phyloP scores from a whole-genome alignment of 2,329 filamentous ascomycete species.

The Fusarium graminum region DNA sequence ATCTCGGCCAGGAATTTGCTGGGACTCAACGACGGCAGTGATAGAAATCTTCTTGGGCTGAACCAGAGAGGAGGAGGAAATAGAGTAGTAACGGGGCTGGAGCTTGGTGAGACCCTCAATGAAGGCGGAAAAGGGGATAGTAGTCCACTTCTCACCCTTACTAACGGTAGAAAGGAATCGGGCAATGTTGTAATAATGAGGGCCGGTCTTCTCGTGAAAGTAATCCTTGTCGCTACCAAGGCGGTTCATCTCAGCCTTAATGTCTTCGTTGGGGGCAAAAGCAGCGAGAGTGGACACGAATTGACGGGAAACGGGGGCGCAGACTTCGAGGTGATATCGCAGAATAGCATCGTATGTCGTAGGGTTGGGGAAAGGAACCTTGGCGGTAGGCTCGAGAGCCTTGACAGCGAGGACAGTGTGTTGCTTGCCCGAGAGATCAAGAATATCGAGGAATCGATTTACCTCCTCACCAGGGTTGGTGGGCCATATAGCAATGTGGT shows the following conservation, averaged over 20 bases:
- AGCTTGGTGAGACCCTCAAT: slow-evolving; percentile 95
- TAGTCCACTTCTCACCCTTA: slow-evolving; percentile 81
- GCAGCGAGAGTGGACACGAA: slow-evolving; percentile 88
- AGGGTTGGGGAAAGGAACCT: slow-evolving; percentile 96
- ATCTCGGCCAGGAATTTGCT: slow-evolving; percentile 80
- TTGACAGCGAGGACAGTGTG: slow-evolving; percentile 89
- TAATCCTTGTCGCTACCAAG: slow-evolving; percentile 95
- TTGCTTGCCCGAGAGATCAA: slow-evolving; percentile 81
- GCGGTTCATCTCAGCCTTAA: slow-evolving; percentile 89
- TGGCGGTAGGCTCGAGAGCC: slow-evolving; percentile 92
- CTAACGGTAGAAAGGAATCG: slow-evolving; percentile 81
- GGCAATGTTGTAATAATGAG: slow-evolving; percentile 89
- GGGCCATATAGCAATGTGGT: slow-evolving; percentile 97
- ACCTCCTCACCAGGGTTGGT: slow-evolving; percentile 94
- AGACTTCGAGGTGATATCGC: slow-evolving; percentile 97
- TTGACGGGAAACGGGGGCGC: slow-evolving; percentile 94
- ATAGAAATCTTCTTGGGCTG: slow-evolving; percentile 96
- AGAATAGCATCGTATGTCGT: slow-evolving; percentile 95
- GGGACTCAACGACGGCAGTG: slow-evolving; percentile 92
- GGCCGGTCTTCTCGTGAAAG: slow-evolving; percentile 87
- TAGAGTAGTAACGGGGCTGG: slow-evolving; percentile 98
- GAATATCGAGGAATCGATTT: slow-evolving; percentile 84
- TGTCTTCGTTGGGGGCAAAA: slow-evolving; percentile 86
- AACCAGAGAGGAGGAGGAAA: slow-evolving; percentile 94
- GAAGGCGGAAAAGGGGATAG: slow-evolving; percentile 92